Percentiles rank a stretch among this genome's conserved stretches.
These are phyloP conservation scores for Cyberlindnera amylophila DNA, from an alignment of 805 yeast genomes.

Conservation along the genomic window DNA sequence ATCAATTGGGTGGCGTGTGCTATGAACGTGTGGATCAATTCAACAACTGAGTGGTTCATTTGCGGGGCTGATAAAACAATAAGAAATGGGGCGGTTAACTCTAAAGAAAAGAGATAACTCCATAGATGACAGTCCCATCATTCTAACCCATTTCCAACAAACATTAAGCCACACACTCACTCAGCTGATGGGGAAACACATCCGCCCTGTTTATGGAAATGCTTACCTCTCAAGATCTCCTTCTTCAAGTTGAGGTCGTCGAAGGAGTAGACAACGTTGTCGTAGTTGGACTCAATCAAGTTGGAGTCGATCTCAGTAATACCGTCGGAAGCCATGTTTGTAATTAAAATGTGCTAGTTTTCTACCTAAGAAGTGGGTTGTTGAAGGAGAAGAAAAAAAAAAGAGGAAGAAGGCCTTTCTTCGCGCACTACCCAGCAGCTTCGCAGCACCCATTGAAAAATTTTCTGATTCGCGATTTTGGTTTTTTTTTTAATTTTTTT, in stretches of 20 bases:
- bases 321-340: slow-evolving; percentile 46
- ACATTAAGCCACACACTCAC: neutral
- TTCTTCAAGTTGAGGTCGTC: slow-evolving; percentile 78
- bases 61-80: too few relatives aligned
- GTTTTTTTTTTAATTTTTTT: neutral
- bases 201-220: too few relatives aligned
- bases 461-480: neutral
- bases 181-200: too few relatives aligned
- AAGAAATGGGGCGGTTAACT: too few relatives aligned
- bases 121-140: too few relatives aligned
- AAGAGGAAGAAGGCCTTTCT: neutral
- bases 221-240: slow-evolving; percentile 45
- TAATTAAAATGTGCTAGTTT: slow-evolving; percentile 14
- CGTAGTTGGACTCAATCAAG: slow-evolving; percentile 92
- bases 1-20: neutral
- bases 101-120: too few relatives aligned
- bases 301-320: slow-evolving; percentile 77
- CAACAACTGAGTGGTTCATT: too few relatives aligned
- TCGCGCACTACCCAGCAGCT: neutral
- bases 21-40: too few relatives aligned
- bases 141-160: neutral
- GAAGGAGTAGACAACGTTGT: slow-evolving; percentile 76
- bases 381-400: neutral
- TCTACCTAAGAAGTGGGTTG: too few relatives aligned
- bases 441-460: neutral